Percentiles rank a stretch among this genome's conserved stretches.
These are phyloP conservation scores for Calycina herbarum DNA, from an alignment of 2,329 filamentous ascomycete genomes.

Conservation along the genomic window DNA sequence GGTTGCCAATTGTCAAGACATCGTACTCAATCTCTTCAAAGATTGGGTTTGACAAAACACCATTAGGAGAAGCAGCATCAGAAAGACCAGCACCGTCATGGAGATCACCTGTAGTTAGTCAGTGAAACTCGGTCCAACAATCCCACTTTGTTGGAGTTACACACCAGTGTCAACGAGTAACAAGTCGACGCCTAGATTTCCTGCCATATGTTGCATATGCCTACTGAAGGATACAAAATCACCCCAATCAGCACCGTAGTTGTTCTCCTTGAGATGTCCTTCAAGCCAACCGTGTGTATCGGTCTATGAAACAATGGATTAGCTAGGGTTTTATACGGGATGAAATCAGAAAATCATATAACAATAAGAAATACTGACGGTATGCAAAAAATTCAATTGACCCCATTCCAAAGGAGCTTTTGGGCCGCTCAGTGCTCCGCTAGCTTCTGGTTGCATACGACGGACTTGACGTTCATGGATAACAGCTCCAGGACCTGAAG, in stretches of 20 bases:
- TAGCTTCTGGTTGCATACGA: slow-evolving; percentile 49
- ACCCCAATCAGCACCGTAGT: slow-evolving; percentile 96
- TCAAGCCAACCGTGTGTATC: slow-evolving; percentile 72
- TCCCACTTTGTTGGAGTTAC: background rate
- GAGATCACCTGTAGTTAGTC: slow-evolving; percentile 54
- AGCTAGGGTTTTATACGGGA: slow-evolving; percentile 10
- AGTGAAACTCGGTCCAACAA: background rate
- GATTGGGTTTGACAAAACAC: slow-evolving; percentile 82
- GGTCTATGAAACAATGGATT: slow-evolving; percentile 19
- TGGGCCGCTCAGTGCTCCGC: slow-evolving; percentile 45
- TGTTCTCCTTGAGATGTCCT: slow-evolving; percentile 84
- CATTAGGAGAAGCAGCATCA: slow-evolving; percentile 85
- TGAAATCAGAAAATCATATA: background rate
- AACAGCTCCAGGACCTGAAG: slow-evolving; percentile 36
- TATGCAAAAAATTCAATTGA: slow-evolving; percentile 35
- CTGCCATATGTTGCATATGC: slow-evolving; percentile 75
- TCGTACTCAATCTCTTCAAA: slow-evolving; percentile 80
- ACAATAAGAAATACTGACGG: slow-evolving; percentile 20
- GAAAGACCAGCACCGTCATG: slow-evolving; percentile 92
- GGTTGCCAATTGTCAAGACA: slow-evolving; percentile 79
- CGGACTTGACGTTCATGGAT: slow-evolving; percentile 50
- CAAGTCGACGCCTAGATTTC: slow-evolving; percentile 75
- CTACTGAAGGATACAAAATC: slow-evolving; percentile 91
- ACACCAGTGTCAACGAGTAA: slow-evolving; percentile 81
- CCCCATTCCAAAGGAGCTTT: slow-evolving; percentile 37